Evolutionary conservation across 192 early-diverging fungal species (phyloP).

Genomic region (Coemansia interrupta): DNA sequence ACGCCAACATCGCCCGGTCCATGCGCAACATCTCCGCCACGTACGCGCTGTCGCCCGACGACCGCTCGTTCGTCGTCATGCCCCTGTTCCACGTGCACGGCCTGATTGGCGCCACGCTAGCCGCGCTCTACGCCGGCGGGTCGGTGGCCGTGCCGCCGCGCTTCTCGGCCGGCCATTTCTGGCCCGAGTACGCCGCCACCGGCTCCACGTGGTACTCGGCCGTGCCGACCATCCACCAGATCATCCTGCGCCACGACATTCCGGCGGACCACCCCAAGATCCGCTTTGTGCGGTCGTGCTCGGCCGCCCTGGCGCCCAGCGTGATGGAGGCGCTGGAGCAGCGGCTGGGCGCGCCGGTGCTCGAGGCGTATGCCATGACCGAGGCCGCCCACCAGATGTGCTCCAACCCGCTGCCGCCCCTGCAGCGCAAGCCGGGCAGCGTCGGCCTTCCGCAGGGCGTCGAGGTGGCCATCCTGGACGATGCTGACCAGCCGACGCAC

Average conservation of each 20-base stretch:
- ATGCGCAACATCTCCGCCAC: conserved; percentile 73
- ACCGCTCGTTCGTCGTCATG: conserved; percentile 75
- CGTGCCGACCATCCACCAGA: conserved; percentile 86
- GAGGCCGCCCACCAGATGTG: conserved; percentile 89
- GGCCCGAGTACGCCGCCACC: conserved; percentile 65
- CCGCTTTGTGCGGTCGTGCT: conserved; percentile 79
- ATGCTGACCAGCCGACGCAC: conserved; percentile 25
- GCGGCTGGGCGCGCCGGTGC: conserved; percentile 64
- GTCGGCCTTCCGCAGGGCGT: conserved; percentile 77
- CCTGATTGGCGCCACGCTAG: conserved; percentile 68
- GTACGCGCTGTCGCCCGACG: conserved; percentile 57
- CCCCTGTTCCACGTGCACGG: conserved; percentile 87
- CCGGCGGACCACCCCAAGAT: conserved; percentile 48
- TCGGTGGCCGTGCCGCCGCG: conserved; percentile 65
- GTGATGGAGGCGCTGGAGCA: conserved; percentile 65
- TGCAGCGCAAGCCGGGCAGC: conserved; percentile 69
- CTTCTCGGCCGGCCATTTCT: conserved; percentile 71
- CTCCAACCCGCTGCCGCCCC: conserved; percentile 70
- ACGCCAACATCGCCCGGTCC: conserved; percentile 66
- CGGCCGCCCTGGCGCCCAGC: conserved; percentile 67
- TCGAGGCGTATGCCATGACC: conserved; percentile 85
- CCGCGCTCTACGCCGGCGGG: conserved; percentile 68
- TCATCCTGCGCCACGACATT: conserved; percentile 56
- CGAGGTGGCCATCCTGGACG: conserved; percentile 64
- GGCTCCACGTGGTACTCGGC: conserved; percentile 69